phyloP scores from a whole-genome alignment of 176 grass and related monocot genomes.

The Leersia perrieri region DNA sequence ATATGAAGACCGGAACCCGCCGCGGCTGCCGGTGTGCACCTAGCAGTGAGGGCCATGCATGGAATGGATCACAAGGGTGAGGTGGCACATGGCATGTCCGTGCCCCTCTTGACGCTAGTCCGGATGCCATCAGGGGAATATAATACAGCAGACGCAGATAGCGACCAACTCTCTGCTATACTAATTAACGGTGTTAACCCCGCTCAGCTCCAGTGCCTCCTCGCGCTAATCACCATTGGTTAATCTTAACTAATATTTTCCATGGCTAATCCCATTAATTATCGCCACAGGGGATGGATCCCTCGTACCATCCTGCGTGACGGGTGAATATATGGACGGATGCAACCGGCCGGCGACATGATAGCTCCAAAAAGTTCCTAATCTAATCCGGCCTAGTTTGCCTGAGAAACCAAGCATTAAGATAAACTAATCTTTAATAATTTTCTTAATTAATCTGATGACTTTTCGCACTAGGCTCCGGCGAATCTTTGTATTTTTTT shows the following conservation, averaged over 20 bases:
- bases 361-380: constrained; percentile 34
- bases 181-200: background rate
- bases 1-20: no score
- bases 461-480: background rate
- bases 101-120: constrained; percentile 38
- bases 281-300: background rate
- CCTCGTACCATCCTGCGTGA: background rate
- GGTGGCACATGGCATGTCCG: constrained; percentile 42
- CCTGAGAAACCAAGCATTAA: background rate
- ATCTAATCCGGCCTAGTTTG: background rate
- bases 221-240: background rate
- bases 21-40: background rate
- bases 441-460: background rate
- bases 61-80: constrained; percentile 19
- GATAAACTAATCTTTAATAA: background rate
- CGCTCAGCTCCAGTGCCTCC: background rate
- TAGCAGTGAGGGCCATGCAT: background rate
- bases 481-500: constrained; percentile 25
- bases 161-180: background rate
- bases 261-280: background rate
- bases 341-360: constrained; percentile 26
- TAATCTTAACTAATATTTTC: background rate
- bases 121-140: background rate
- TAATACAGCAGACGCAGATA: constrained; percentile 12
- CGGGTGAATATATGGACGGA: background rate